phyloP scores from a whole-genome alignment of 495 filamentous ascomycete species.

The Xylona heveae region DNA sequence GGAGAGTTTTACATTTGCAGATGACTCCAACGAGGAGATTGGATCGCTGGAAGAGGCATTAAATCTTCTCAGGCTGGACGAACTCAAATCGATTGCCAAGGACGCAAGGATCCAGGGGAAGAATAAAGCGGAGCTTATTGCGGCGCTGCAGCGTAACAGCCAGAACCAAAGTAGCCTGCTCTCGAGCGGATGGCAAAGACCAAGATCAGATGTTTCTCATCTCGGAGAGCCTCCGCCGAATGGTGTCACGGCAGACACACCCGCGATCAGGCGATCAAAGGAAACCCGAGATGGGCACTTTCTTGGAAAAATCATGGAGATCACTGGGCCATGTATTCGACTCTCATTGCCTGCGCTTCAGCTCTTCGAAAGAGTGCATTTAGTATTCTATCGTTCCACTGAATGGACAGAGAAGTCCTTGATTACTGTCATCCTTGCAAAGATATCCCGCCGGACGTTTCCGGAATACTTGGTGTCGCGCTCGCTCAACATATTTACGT shows the following conservation, averaged over 20 bases:
- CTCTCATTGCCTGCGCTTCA: slow-evolving; percentile 52
- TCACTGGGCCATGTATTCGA: slow-evolving; percentile 65
- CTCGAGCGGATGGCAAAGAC: slow-evolving; percentile 32
- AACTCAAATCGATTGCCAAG: slow-evolving; percentile 68
- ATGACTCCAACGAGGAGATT: slow-evolving; percentile 48
- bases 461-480: slow-evolving; percentile 80
- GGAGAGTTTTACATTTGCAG: slow-evolving; percentile 51
- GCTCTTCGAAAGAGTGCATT: slow-evolving; percentile 81
- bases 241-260: slow-evolving; percentile 3
- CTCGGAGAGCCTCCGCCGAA: slow-evolving; percentile 7
- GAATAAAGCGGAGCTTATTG: slow-evolving; percentile 65
- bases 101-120: slow-evolving; percentile 75
- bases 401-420: slow-evolving; percentile 97
- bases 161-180: slow-evolving; percentile 49
- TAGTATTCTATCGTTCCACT: slow-evolving; percentile 90
- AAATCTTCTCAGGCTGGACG: slow-evolving; percentile 58
- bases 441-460: slow-evolving; percentile 70
- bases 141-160: slow-evolving; percentile 47
- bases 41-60: slow-evolving; percentile 71
- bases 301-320: slow-evolving; percentile 53
- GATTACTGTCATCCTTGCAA: slow-evolving; percentile 83
- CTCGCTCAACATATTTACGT: slow-evolving; percentile 71
- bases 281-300: slow-evolving; percentile 34
- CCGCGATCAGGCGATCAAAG: slow-evolving; percentile 12
- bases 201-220: slow-evolving; percentile 25